Conservation (phyloP, 441 rosid species). For the Populus hybrid region DNA sequence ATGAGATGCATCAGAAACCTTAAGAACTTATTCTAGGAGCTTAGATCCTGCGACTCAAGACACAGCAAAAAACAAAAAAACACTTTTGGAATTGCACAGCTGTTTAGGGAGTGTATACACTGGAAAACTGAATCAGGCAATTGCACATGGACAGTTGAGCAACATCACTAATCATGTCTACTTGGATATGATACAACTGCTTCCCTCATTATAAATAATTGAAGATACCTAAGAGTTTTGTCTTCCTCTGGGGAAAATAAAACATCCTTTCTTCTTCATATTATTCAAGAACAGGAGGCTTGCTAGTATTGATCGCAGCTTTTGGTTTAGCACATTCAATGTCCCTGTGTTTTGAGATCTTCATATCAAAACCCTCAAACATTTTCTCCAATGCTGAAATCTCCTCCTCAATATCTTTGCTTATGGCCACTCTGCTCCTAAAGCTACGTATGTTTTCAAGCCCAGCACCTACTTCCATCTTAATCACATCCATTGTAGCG, state of each 20-base stretch:
- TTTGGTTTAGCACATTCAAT: constrained; percentile 18
- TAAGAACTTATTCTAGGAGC: background rate
- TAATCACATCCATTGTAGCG: constrained; percentile 41
- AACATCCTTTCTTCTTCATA: background rate
- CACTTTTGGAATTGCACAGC: background rate
- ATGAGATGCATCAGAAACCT: background rate
- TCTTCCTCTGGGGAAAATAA: background rate
- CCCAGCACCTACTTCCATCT: constrained; percentile 19
- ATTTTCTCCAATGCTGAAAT: constrained; percentile 27
- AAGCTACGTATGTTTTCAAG: constrained; percentile 38
- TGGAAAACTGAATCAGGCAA: constrained; percentile 14
- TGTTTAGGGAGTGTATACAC: background rate
- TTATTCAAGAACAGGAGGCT: constrained; percentile 22
- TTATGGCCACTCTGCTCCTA: constrained; percentile 30
- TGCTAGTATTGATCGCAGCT: constrained; percentile 17
- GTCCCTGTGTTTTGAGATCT: constrained; percentile 13
- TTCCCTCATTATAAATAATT: background rate
- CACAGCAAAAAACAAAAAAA: background rate
- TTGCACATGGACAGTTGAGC: background rate
- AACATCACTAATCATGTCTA: constrained; percentile 16
- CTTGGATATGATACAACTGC: constrained; percentile 17
- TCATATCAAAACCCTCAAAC: constrained; percentile 27
- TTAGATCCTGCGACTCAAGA: background rate
- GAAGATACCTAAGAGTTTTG: background rate
- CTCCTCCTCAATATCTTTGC: constrained; percentile 37